These are phyloP conservation scores for Candida sojae DNA, from an alignment of 1,139 yeast genomes.

Conservation along the genomic window DNA sequence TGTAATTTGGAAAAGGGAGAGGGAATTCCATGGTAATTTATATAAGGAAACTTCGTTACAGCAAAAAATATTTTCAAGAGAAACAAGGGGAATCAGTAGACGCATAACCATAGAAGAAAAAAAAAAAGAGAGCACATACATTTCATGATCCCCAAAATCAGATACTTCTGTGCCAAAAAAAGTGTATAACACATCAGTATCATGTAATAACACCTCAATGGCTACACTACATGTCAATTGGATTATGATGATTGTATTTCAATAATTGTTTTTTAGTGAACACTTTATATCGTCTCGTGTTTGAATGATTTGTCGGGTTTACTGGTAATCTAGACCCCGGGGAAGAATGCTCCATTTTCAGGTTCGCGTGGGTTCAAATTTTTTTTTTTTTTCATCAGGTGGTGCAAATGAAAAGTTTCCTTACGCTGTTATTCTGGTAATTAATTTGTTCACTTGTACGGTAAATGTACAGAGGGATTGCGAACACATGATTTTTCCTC, in stretches of 20 bases:
- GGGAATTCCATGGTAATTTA: neutral
- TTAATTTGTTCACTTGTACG: neutral
- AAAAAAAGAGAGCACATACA: neutral
- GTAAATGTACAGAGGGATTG: neutral
- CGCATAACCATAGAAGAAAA: neutral
- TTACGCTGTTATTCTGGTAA: neutral
- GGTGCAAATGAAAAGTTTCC: neutral
- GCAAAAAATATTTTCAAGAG: neutral
- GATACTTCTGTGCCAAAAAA: neutral
- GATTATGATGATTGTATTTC: neutral
- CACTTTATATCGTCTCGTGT: neutral
- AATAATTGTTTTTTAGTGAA: neutral
- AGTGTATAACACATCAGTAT: neutral
- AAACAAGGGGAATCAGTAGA: neutral
- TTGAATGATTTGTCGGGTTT: neutral
- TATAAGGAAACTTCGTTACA: neutral
- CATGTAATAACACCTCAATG: slow-evolving; percentile 1
- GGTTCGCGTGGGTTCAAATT: slow-evolving; percentile 1
- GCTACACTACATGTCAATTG: neutral
- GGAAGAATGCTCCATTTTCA: slow-evolving; percentile 6
- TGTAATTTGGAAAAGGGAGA: neutral
- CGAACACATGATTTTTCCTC: neutral
- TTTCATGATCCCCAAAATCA: neutral
- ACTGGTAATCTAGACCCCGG: neutral
- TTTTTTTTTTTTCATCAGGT: slow-evolving; percentile 3